These are phyloP conservation scores for Chiua virens DNA, from an alignment of 768 basidiomycete species.

Conservation along the genomic window DNA sequence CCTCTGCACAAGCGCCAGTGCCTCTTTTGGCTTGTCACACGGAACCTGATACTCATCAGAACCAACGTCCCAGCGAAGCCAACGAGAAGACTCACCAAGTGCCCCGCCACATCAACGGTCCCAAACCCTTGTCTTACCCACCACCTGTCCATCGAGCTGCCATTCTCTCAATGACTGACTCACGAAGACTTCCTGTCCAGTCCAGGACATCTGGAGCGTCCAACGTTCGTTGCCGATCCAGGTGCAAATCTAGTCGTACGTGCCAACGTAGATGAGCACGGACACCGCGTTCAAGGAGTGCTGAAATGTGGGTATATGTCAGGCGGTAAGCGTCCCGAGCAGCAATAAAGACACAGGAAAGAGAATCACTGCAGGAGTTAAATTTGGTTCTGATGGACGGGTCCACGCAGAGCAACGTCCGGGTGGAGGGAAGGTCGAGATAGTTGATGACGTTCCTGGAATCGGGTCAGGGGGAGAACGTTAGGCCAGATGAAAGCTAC, in stretches of 20 bases:
- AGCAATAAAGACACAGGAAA: slow-evolving; percentile 47
- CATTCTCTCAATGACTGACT: slow-evolving; percentile 55
- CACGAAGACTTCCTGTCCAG: slow-evolving; percentile 53
- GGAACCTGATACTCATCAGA: slow-evolving; percentile 44
- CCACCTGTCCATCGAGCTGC: slow-evolving; percentile 48
- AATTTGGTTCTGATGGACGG: slow-evolving; percentile 41
- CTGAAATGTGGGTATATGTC: slow-evolving; percentile 38
- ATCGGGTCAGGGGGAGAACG: background rate
- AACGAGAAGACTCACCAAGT: slow-evolving; percentile 53
- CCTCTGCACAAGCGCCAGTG: slow-evolving; percentile 47
- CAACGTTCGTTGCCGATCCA: slow-evolving; percentile 77
- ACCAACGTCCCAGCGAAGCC: background rate
- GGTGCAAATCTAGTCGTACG: slow-evolving; percentile 80
- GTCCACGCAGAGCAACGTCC: slow-evolving; percentile 62
- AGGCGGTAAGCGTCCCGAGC: slow-evolving; percentile 41
- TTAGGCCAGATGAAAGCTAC: background rate
- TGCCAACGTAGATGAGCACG: slow-evolving; percentile 73
- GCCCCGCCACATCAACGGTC: slow-evolving; percentile 68
- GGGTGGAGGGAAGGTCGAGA: slow-evolving; percentile 58
- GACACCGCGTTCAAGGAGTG: slow-evolving; percentile 75
- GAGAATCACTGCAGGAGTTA: slow-evolving; percentile 38
- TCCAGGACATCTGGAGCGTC: slow-evolving; percentile 75
- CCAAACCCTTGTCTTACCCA: slow-evolving; percentile 61
- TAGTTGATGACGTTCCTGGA: slow-evolving; percentile 56
- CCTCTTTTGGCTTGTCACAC: slow-evolving; percentile 60